These are phyloP conservation scores for Amphicarpaea edgeworthii DNA, from an alignment of 306 rosid species.

Conservation along the genomic window DNA sequence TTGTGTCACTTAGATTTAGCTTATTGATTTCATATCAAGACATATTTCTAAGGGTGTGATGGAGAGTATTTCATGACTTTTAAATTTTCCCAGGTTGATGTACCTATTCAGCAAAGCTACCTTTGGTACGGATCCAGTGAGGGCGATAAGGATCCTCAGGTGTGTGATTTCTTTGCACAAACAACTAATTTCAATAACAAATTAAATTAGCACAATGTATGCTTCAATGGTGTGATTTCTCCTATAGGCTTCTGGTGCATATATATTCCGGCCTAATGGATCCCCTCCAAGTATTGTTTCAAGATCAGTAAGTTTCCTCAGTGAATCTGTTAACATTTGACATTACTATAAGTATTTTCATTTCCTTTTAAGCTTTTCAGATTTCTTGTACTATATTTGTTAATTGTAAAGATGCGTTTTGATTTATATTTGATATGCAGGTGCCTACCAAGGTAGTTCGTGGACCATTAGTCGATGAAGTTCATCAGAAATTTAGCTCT, in stretches of 20 bases:
- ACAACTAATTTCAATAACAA: conserved; percentile 27
- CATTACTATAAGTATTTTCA: background rate
- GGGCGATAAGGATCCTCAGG: conserved; percentile 46
- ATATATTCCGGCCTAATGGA: conserved; percentile 83
- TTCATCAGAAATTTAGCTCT: conserved; percentile 73
- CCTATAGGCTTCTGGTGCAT: conserved; percentile 79
- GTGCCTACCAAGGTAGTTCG: conserved; percentile 66
- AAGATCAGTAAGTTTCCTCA: conserved; percentile 70
- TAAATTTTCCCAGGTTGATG: conserved; percentile 66
- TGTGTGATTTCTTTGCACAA: conserved; percentile 39
- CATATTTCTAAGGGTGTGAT: conserved; percentile 7
- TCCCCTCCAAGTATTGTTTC: conserved; percentile 71
- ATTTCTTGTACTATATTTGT: conserved; percentile 3
- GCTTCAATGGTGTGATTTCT: conserved; percentile 38
- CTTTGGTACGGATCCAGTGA: conserved; percentile 77
- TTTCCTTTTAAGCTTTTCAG: background rate
- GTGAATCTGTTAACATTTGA: conserved; percentile 9
- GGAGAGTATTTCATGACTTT: conserved; percentile 40
- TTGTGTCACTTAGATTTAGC: conserved; percentile 24
- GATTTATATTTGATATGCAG: conserved; percentile 48
- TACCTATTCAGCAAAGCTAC: conserved; percentile 87
- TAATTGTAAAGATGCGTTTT: background rate
- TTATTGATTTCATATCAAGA: conserved; percentile 35
- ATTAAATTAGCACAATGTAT: conserved; percentile 3
- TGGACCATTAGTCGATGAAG: conserved; percentile 77